Conservation (phyloP, 306 rosid species). For the Amphicarpaea edgeworthii region DNA sequence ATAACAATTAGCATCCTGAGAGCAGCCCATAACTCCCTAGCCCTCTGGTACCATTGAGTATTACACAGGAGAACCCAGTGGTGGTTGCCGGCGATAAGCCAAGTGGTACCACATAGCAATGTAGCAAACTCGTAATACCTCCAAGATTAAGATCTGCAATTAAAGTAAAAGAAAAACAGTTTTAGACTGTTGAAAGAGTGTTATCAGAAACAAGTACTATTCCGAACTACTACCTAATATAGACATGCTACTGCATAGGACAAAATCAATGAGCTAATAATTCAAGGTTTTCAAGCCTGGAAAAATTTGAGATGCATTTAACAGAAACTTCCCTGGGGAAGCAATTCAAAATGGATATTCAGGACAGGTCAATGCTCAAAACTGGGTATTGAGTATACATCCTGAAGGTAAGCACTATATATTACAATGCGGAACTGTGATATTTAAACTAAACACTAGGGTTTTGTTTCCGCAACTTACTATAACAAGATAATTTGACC, state of each 20-base stretch:
- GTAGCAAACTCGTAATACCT: constrained; percentile 46
- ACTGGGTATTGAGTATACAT: too few species aligned
- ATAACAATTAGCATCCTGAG: constrained; percentile 56
- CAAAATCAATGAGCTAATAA: neutral
- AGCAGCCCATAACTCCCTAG: constrained; percentile 81
- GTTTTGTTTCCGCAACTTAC: neutral
- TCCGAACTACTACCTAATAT: neutral
- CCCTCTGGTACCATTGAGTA: constrained; percentile 78
- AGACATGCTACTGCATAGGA: constrained; percentile 6
- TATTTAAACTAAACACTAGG: too few species aligned
- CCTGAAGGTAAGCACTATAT: too few species aligned
- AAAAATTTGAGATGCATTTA: neutral
- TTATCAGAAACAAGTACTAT: neutral
- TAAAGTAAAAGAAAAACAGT: neutral
- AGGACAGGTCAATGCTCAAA: constrained; percentile 4
- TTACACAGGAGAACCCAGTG: constrained; percentile 46
- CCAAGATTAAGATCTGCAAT: constrained; percentile 51
- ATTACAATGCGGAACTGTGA: too few species aligned
- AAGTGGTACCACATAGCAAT: constrained; percentile 48
- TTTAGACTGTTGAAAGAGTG: constrained; percentile 17
- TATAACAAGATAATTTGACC: neutral
- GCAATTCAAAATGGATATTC: neutral
- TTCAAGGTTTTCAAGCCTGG: neutral
- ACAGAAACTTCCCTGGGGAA: neutral
- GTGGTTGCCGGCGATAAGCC: constrained; percentile 42